Evolutionary conservation across 108 stramenopile genomes (phyloP).

Genomic region (Cyclotella atomus): DNA sequence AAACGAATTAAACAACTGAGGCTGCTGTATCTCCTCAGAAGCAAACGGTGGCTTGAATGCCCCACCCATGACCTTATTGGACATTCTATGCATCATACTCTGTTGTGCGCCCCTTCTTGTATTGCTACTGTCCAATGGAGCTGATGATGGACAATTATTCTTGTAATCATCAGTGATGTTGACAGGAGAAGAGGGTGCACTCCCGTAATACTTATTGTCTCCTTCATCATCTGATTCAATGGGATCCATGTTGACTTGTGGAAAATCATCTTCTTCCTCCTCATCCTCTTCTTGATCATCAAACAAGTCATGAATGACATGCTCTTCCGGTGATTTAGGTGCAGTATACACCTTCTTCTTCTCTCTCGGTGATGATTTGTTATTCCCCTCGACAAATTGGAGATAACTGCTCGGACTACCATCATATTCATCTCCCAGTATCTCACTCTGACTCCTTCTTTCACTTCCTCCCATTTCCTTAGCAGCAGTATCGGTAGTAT

Average conservation of each 20-base stretch:
- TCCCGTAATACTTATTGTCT: conserved; percentile 1
- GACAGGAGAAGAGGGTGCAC: background rate
- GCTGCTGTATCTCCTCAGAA: background rate
- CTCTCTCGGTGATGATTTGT: background rate
- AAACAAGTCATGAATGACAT: too few relatives aligned
- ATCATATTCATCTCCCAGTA: background rate
- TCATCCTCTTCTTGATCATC: too few relatives aligned
- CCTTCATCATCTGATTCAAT: conserved; percentile 44
- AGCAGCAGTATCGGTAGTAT: background rate
- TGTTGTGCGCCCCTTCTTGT: background rate
- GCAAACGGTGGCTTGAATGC: background rate
- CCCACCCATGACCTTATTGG: background rate
- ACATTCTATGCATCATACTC: background rate
- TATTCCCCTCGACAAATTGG: background rate
- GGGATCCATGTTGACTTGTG: conserved; percentile 31
- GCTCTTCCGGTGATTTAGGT: background rate
- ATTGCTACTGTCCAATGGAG: background rate
- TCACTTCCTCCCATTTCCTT: too few relatives aligned
- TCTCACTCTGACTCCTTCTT: background rate
- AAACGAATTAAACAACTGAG: background rate
- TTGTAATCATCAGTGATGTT: conserved; percentile 5
- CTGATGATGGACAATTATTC: background rate
- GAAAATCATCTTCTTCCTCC: conserved; percentile 39
- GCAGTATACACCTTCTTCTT: background rate
- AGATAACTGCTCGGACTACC: conserved; percentile 1